Conservation (phyloP, 225 moss, liverwort and hornwort genomes). For the Thuidium tamariscinum region DNA sequence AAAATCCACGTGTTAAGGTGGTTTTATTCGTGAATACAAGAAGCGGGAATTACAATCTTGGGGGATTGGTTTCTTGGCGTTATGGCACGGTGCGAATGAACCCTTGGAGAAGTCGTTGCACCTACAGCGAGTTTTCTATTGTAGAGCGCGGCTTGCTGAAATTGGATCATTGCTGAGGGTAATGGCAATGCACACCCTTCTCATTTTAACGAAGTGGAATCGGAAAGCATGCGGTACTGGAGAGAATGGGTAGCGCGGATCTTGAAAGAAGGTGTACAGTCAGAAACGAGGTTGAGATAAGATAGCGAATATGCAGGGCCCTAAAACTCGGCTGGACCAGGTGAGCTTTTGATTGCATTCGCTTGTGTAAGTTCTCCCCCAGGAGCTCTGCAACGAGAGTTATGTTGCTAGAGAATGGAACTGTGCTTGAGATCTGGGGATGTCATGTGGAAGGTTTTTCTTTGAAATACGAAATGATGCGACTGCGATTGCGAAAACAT, state of each 20-base stretch:
- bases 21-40: not conserved
- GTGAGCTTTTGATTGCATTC: not conserved
- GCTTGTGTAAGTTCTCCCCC: not conserved
- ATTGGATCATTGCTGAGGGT: not conserved
- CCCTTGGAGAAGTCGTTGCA: not conserved
- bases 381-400: not conserved
- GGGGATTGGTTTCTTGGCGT: not conserved
- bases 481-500: not conserved
- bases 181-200: not conserved
- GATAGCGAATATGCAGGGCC: conserved; percentile 28
- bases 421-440: not conserved
- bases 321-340: conserved; percentile 40
- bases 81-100: not conserved
- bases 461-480: not conserved
- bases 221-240: not conserved
- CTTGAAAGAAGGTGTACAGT: not conserved
- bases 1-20: not conserved
- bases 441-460: not conserved
- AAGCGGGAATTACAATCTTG: not conserved
- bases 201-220: not conserved
- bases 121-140: not conserved
- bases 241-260: conserved; percentile 6
- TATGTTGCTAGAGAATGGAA: not conserved
- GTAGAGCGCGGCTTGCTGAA: not conserved
- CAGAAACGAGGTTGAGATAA: not conserved